Conservation (phyloP, 352 stramenopile genomes). For the Phytophthora pini region DNA sequence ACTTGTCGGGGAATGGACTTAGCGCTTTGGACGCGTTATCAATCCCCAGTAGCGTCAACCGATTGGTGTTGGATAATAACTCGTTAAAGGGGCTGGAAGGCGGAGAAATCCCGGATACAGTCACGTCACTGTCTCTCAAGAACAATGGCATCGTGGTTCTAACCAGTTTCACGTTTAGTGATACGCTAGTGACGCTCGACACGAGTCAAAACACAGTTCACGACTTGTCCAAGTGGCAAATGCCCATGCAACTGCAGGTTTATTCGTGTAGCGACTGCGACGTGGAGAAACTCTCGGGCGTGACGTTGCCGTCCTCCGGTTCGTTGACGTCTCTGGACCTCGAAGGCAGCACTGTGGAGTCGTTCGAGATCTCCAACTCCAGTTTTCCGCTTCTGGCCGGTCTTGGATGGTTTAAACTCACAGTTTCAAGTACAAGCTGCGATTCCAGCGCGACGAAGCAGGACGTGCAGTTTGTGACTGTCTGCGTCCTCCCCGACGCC, state of each 20-base stretch:
- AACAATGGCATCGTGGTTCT: slow-evolving; percentile 36
- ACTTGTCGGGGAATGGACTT: slow-evolving; percentile 41
- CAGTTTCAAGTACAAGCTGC: slow-evolving; percentile 33
- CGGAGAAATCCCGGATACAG: slow-evolving; percentile 30
- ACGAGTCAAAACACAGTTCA: slow-evolving; percentile 39
- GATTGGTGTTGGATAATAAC: slow-evolving; percentile 37
- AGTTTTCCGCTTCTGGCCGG: slow-evolving; percentile 18
- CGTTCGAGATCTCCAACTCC: slow-evolving; percentile 37
- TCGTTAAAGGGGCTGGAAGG: slow-evolving; percentile 20
- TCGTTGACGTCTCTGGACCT: slow-evolving; percentile 38
- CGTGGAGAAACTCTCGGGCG: slow-evolving; percentile 33
- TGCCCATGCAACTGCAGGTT: slow-evolving; percentile 38
- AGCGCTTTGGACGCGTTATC: slow-evolving; percentile 30
- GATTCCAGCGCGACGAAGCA: slow-evolving; percentile 31
- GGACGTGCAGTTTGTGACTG: slow-evolving; percentile 19
- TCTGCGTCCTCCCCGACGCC: slow-evolving; percentile 46
- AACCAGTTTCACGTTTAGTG: slow-evolving; percentile 30
- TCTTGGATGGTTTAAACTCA: slow-evolving; percentile 25
- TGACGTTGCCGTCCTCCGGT: slow-evolving; percentile 33
- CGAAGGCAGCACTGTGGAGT: slow-evolving; percentile 32
- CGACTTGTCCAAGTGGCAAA: slow-evolving; percentile 39
- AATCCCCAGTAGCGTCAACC: slow-evolving; percentile 34
- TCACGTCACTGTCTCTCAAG: slow-evolving; percentile 34
- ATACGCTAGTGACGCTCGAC: slow-evolving; percentile 32
- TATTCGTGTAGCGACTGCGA: slow-evolving; percentile 42